Conservation (phyloP, 2,329 filamentous ascomycete species). For the Colletotrichum filicis region DNA sequence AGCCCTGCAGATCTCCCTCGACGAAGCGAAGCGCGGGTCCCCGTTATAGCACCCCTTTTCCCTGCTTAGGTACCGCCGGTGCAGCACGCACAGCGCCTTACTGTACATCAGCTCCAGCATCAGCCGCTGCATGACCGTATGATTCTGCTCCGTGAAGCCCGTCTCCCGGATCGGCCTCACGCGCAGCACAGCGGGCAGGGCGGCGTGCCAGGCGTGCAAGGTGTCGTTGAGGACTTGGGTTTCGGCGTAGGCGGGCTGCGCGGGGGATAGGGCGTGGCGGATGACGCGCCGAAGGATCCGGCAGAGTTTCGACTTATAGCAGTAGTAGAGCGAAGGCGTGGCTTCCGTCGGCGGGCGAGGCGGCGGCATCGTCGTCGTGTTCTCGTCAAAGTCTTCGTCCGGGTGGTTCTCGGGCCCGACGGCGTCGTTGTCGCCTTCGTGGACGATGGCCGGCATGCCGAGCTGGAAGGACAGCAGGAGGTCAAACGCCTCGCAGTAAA, state of each 20-base stretch:
- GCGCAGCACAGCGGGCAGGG: constrained; percentile 52
- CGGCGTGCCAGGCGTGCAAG: constrained; percentile 48
- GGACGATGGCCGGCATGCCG: constrained; percentile 62
- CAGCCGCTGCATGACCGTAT: constrained; percentile 59
- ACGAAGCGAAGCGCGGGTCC: constrained; percentile 50
- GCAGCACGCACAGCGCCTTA: constrained; percentile 61
- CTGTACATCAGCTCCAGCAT: constrained; percentile 60
- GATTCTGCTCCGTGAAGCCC: constrained; percentile 54
- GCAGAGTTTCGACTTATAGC: constrained; percentile 55
- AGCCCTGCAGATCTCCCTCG: constrained; percentile 53
- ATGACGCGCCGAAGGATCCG: constrained; percentile 56
- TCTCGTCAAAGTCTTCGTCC: constrained; percentile 64
- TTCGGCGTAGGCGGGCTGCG: constrained; percentile 48
- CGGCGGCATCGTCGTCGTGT: constrained; percentile 52
- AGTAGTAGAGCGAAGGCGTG: constrained; percentile 55
- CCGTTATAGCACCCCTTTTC: constrained; percentile 42
- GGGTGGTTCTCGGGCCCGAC: constrained; percentile 56
- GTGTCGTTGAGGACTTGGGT: constrained; percentile 51
- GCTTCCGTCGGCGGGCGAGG: constrained; percentile 55
- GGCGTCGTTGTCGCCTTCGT: constrained; percentile 59
- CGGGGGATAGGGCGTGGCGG: constrained; percentile 51
- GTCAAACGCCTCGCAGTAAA: constrained; percentile 59
- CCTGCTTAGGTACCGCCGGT: constrained; percentile 57
- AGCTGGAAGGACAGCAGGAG: constrained; percentile 62
- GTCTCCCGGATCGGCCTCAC: constrained; percentile 54